These are phyloP conservation scores for Rosa multiflora DNA, from an alignment of 306 rosid species.

Conservation along the genomic window DNA sequence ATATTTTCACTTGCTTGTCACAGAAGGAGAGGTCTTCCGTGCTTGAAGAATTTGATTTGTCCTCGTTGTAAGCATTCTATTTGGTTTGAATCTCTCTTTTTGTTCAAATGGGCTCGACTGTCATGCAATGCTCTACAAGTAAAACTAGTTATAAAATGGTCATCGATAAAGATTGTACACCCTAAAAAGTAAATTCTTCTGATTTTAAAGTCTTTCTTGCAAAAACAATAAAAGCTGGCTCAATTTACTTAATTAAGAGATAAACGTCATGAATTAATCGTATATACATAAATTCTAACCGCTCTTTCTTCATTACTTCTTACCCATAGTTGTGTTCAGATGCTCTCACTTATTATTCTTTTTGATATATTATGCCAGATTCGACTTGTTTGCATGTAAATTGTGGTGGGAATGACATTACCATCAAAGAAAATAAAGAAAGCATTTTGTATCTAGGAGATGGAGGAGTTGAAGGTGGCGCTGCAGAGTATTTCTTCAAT, in stretches of 20 bases:
- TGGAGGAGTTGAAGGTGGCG: slow-evolving; percentile 34
- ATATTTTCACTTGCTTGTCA: slow-evolving; percentile 15
- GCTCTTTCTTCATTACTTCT: background rate
- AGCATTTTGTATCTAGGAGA: slow-evolving; percentile 29
- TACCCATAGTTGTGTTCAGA: slow-evolving; percentile 10
- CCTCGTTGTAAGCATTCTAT: slow-evolving; percentile 60
- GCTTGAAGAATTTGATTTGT: slow-evolving; percentile 52
- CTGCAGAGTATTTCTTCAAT: slow-evolving; percentile 20
- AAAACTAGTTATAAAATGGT: background rate
- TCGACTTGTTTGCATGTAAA: slow-evolving; percentile 63
- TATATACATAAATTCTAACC: background rate
- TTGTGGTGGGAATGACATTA: slow-evolving; percentile 49
- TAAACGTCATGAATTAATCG: background rate
- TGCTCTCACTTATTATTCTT: slow-evolving; percentile 1
- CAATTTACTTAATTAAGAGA: background rate
- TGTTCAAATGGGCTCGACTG: background rate
- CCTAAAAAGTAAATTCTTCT: background rate
- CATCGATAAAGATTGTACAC: background rate
- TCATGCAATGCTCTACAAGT: background rate
- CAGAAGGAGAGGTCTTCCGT: slow-evolving; percentile 58
- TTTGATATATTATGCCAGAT: slow-evolving; percentile 43
- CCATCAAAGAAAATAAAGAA: slow-evolving; percentile 21
- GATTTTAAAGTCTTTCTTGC: background rate
- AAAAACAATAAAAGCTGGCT: background rate
- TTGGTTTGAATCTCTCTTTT: background rate